Evolutionary conservation across 768 basidiomycete species (phyloP).

Genomic region (Mycena rosella): DNA sequence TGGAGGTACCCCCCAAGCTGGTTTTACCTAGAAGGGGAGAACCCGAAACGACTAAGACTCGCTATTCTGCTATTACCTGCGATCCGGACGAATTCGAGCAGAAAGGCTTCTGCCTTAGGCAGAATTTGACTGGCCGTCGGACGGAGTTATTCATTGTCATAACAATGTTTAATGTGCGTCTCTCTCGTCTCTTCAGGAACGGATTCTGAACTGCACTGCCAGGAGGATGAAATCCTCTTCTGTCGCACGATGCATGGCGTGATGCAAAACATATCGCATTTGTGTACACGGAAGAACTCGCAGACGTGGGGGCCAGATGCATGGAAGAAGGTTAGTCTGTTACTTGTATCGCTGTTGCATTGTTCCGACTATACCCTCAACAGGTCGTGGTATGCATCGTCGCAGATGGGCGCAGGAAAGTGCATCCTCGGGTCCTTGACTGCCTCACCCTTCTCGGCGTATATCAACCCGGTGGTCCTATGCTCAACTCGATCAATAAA

Average conservation of each 20-base stretch:
- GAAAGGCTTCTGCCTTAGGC: constrained; percentile 86
- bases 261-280: constrained; percentile 87
- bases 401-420: constrained; percentile 86
- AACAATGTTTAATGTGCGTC: constrained; percentile 94
- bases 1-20: constrained; percentile 87
- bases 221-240: constrained; percentile 93
- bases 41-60: constrained; percentile 78
- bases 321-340: constrained; percentile 85
- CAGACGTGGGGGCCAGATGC: constrained; percentile 97
- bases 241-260: constrained; percentile 95
- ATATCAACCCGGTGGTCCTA: constrained; percentile 77
- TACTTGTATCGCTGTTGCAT: not conserved
- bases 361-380: not conserved
- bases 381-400: constrained; percentile 95
- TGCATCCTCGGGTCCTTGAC: constrained; percentile 88
- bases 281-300: constrained; percentile 88
- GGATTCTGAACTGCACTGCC: constrained; percentile 20
- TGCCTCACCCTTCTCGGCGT: constrained; percentile 94
- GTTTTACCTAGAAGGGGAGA: constrained; percentile 79
- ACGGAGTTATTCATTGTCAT: constrained; percentile 96
- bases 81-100: constrained; percentile 93
- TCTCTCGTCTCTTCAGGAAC: not conserved
- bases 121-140: constrained; percentile 81
- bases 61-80: constrained; percentile 93
- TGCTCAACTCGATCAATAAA: constrained; percentile 77